Evolutionary conservation across 2,329 filamentous ascomycete species (phyloP).

Genomic region (Fusarium nodosum): DNA sequence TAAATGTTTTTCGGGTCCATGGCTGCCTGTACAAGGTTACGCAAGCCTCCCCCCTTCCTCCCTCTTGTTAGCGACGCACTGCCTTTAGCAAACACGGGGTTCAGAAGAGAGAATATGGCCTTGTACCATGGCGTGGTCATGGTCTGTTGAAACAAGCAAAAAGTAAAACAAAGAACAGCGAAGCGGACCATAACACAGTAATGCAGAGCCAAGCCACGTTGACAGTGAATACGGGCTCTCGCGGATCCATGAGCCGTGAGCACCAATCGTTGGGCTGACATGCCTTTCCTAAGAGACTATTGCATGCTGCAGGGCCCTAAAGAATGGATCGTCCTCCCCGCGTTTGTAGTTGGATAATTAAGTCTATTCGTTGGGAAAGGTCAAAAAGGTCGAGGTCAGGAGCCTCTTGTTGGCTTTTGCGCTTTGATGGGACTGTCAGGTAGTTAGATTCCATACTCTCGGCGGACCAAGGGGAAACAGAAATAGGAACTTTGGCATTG

Average conservation of each 20-base stretch:
- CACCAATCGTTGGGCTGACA: slow-evolving; percentile 36
- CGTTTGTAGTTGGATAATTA: slow-evolving; percentile 16
- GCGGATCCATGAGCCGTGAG: slow-evolving; percentile 20
- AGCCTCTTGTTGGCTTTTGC: slow-evolving; percentile 36
- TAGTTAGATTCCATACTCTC: no score
- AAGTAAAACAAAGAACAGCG: slow-evolving; percentile 2
- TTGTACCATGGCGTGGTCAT: background rate
- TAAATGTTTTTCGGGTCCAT: slow-evolving; percentile 17
- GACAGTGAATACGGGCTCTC: slow-evolving; percentile 43
- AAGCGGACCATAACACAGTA: background rate
- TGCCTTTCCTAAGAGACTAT: slow-evolving; percentile 31
- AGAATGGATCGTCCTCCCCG: slow-evolving; percentile 31
- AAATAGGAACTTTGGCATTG: slow-evolving; percentile 19
- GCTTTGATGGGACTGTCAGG: slow-evolving; percentile 1
- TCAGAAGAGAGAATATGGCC: background rate
- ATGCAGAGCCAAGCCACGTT: slow-evolving; percentile 36
- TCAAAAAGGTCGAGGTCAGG: slow-evolving; percentile 18
- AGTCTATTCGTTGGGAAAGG: slow-evolving; percentile 32
- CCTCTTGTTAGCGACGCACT: slow-evolving; percentile 31
- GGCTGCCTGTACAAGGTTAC: slow-evolving; percentile 30
- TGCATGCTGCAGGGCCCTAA: slow-evolving; percentile 20
- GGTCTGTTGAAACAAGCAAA: slow-evolving; percentile 30
- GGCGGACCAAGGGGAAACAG: no score
- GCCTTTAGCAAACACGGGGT: slow-evolving; percentile 32
- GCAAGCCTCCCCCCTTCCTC: slow-evolving; percentile 13